Evolutionary conservation across 2,329 filamentous ascomycete species (phyloP).

Genomic region (Claviceps purpurea): DNA sequence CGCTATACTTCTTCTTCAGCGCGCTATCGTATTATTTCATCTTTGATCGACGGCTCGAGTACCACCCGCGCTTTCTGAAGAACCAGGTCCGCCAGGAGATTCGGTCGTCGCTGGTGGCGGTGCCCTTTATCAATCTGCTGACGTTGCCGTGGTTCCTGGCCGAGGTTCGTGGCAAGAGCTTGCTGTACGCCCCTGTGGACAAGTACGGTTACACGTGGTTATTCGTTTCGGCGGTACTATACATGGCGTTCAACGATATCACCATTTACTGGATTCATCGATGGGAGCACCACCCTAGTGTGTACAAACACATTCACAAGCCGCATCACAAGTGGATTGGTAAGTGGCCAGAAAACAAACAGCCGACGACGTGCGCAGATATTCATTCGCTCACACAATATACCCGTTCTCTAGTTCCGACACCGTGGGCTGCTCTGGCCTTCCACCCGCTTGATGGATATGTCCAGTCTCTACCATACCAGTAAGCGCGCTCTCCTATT

Average conservation of each 20-base stretch:
- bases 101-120: slow-evolving; percentile 25
- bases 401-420: slow-evolving; percentile 50
- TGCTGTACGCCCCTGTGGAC: slow-evolving; percentile 25
- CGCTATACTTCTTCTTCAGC: slow-evolving; percentile 52
- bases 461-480: slow-evolving; percentile 79
- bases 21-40: slow-evolving; percentile 61
- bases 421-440: slow-evolving; percentile 80
- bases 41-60: slow-evolving; percentile 30
- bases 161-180: slow-evolving; percentile 32
- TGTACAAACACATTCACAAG: slow-evolving; percentile 86
- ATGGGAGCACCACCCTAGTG: slow-evolving; percentile 60
- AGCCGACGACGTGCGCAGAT: too few relatives aligned
- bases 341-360: not conserved
- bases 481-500: slow-evolving; percentile 21
- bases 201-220: slow-evolving; percentile 29
- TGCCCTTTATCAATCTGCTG: slow-evolving; percentile 30
- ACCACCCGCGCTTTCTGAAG: slow-evolving; percentile 34
- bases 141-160: slow-evolving; percentile 32
- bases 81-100: slow-evolving; percentile 34
- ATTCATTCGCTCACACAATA: too few relatives aligned
- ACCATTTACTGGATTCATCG: slow-evolving; percentile 86
- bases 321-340: slow-evolving; percentile 95
- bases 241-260: slow-evolving; percentile 13
- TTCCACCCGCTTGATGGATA: slow-evolving; percentile 93
- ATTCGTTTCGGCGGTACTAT: slow-evolving; percentile 23